Base-by-base conservation (phyloP, 371 early-diverging fungal genomes). In the Mortierella polycephala region DNA sequence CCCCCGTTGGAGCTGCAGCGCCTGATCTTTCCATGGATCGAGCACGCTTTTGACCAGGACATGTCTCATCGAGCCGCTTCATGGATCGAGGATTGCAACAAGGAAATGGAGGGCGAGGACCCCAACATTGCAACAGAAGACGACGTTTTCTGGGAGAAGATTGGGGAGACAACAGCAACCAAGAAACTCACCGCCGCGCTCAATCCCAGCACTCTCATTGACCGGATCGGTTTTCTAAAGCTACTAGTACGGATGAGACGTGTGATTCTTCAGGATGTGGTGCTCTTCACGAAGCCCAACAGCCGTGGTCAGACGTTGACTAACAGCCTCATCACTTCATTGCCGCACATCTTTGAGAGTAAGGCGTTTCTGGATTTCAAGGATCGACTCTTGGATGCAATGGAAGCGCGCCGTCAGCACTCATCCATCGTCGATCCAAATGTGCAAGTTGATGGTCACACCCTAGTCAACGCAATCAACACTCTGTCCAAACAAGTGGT, bases 1-100 rank as follows among this genome's bases (percentile, higher is more conserved):
- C 74, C 68, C 10, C 64, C 67, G 0, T 13, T 67, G 14, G 57
- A 55, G 14, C 64, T 73, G 12, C 73, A 67, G 40, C 62, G 67
- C 10, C 50, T 58, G 30, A 55, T 73, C 37, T 65, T 73, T 16
- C 73, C 74, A 37, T 74, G 68, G 74, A 64, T 74, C 21, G 74
- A 67, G 21, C 11, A 47, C 1, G 21, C 13, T 16, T 67, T 67
- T 20, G 60, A 67, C 10, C 18, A 50, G 20, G 59, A 61, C 41
- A 18, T 42, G 21, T 55, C 67, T n/a, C n/a, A n/a, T n/a, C 23
- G 51, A 51, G 40, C 8, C 3, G 45, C 18, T 3, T 46, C 55
- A 18, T 74, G 68, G 68, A 39, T 55, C 13, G 12, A 45, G 6
- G 53, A 63, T 2, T 68, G 74, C 20, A 49, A 67, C n/a, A 16